Conservation (phyloP, 345 rosid species). For the Erysimum cheiranthoides region DNA sequence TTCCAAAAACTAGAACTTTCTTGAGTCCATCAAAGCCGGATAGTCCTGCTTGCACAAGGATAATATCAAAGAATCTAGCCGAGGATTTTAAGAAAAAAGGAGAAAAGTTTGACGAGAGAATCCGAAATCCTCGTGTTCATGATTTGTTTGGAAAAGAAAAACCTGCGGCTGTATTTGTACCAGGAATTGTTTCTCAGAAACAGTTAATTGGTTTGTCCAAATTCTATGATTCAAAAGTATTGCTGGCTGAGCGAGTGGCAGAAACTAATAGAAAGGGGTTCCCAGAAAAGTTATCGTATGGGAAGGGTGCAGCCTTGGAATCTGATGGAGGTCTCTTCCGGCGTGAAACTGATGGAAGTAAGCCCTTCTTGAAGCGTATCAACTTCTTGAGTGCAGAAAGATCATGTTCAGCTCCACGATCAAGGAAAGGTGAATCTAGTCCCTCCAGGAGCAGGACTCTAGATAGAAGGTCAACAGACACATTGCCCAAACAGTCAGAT, state of each 20-base stretch:
- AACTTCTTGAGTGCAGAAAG: conserved; percentile 50
- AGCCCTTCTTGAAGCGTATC: conserved; percentile 43
- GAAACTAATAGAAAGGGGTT: conserved; percentile 39
- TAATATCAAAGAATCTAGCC: conserved; percentile 47
- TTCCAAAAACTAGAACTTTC: conserved; percentile 46
- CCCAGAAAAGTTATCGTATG: conserved; percentile 21
- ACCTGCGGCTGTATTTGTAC: conserved; percentile 56
- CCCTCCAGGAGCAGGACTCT: conserved; percentile 48
- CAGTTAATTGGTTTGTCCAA: conserved; percentile 48
- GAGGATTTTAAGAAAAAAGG: conserved; percentile 48
- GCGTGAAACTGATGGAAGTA: conserved; percentile 49
- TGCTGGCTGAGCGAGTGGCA: conserved; percentile 47
- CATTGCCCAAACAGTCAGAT: conserved; percentile 39
- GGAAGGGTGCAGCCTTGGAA: conserved; percentile 35
- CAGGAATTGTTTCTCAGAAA: conserved; percentile 50
- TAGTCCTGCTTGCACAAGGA: conserved; percentile 42
- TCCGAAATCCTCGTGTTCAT: conserved; percentile 41
- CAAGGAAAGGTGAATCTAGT: conserved; percentile 49
- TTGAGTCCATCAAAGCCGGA: conserved; percentile 46
- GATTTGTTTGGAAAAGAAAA: conserved; percentile 48
- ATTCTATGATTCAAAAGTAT: conserved; percentile 43
- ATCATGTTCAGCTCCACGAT: conserved; percentile 51
- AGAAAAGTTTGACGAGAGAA: conserved; percentile 51
- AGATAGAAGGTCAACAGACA: conserved; percentile 46
- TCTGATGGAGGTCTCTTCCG: conserved; percentile 47